These are phyloP conservation scores for Boletus huronensis DNA, from an alignment of 768 basidiomycete genomes.

Conservation along the genomic window DNA sequence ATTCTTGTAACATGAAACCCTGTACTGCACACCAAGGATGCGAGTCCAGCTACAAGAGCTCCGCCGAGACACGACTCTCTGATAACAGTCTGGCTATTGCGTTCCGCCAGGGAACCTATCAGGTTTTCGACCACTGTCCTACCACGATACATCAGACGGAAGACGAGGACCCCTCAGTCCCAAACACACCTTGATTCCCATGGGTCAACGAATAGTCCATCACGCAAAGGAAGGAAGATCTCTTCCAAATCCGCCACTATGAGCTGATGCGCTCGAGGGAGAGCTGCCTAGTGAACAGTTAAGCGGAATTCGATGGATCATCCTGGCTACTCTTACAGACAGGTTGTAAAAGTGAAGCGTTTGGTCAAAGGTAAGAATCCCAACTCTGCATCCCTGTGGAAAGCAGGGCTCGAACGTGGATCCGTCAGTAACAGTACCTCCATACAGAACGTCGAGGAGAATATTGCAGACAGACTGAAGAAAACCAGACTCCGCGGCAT, in stretches of 20 bases:
- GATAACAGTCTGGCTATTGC: slow-evolving; percentile 48
- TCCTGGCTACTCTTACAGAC: slow-evolving; percentile 51
- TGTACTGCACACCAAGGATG: slow-evolving; percentile 56
- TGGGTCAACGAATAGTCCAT: slow-evolving; percentile 77
- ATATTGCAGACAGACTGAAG: slow-evolving; percentile 61
- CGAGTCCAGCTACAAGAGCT: slow-evolving; percentile 65
- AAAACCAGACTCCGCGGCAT: slow-evolving; percentile 67
- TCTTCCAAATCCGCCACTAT: slow-evolving; percentile 91
- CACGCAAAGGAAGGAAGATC: slow-evolving; percentile 74
- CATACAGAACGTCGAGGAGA: slow-evolving; percentile 64
- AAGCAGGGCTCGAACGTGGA: slow-evolving; percentile 47
- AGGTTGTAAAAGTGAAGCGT: slow-evolving; percentile 87
- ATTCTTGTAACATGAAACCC: slow-evolving; percentile 11
- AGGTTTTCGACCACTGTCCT: slow-evolving; percentile 66
- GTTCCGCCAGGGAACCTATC: slow-evolving; percentile 59
- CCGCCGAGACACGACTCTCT: slow-evolving; percentile 74
- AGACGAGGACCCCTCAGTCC: neutral
- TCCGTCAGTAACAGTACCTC: slow-evolving; percentile 41
- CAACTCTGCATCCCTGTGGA: slow-evolving; percentile 55
- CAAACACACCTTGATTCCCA: slow-evolving; percentile 58
- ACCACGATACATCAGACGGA: slow-evolving; percentile 11
- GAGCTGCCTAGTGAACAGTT: slow-evolving; percentile 38
- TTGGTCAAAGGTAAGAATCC: slow-evolving; percentile 79
- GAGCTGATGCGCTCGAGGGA: slow-evolving; percentile 58
- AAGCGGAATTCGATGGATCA: slow-evolving; percentile 11